phyloP scores from a whole-genome alignment of 257 asterid genomes.

The Nicotiana knightiana region DNA sequence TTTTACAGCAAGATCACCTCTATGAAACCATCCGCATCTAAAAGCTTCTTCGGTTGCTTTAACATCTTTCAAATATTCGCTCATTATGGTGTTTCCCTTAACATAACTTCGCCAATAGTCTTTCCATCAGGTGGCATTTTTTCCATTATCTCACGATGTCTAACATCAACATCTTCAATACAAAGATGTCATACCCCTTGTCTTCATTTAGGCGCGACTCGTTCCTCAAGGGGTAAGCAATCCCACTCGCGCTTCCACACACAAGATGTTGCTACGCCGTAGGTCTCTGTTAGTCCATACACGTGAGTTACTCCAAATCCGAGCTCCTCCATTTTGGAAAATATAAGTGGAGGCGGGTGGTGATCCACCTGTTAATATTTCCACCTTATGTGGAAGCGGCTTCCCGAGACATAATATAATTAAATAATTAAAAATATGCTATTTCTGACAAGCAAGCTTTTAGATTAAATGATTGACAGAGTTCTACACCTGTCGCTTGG shows the following conservation, averaged over 20 bases:
- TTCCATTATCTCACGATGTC: background rate
- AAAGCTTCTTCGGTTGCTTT: background rate
- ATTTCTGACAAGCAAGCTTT: too few species aligned
- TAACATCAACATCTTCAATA: background rate
- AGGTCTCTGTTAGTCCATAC: conserved; percentile 34
- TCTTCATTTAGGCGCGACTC: conserved; percentile 15
- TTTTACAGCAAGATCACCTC: background rate
- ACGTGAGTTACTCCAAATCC: conserved; percentile 26
- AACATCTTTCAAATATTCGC: background rate
- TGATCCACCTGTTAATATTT: conserved; percentile 26
- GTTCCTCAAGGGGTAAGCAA: conserved; percentile 16
- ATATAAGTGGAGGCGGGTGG: conserved; percentile 26
- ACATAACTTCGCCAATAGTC: conserved; percentile 27
- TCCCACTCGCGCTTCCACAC: conserved; percentile 36
- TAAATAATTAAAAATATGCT: too few species aligned
- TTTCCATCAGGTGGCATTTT: conserved; percentile 30
- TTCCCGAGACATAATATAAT: background rate
- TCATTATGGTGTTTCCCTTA: conserved; percentile 28
- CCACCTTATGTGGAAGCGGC: conserved; percentile 24
- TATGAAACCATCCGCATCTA: background rate
- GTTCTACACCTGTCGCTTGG: background rate
- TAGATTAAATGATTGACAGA: too few species aligned
- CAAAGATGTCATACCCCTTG: conserved; percentile 16
- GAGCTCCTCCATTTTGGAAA: conserved; percentile 24
- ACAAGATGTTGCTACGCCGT: conserved; percentile 22